Percentiles rank a stretch among this genome's conserved stretches.
These are phyloP conservation scores for Cordia subcordata DNA, from an alignment of 257 asterid genomes.

Conservation along the genomic window DNA sequence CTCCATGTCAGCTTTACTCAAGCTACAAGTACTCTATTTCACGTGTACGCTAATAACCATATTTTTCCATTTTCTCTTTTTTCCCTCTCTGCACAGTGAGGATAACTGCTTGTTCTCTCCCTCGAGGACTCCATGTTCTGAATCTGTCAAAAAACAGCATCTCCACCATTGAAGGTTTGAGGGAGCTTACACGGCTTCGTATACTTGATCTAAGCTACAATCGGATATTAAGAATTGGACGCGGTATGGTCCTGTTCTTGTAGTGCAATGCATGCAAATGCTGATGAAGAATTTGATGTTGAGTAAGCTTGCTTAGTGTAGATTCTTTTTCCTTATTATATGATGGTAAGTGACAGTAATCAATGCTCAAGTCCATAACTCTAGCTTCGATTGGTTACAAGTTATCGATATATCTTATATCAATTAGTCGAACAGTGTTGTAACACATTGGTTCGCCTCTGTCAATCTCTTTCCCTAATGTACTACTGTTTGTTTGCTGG, in stretches of 20 bases:
- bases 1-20: not conserved
- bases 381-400: too few relatives aligned
- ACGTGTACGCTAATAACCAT: slow-evolving; percentile 14
- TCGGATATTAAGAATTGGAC: slow-evolving; percentile 80
- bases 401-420: too few relatives aligned
- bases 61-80: slow-evolving; percentile 6
- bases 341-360: too few relatives aligned
- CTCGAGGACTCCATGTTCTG: slow-evolving; percentile 87
- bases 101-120: slow-evolving; percentile 90
- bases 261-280: not conserved
- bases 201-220: slow-evolving; percentile 95
- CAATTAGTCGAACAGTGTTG: too few relatives aligned
- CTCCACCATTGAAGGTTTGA: slow-evolving; percentile 80
- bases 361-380: too few relatives aligned
- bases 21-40: not conserved
- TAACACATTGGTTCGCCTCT: too few relatives aligned
- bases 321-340: too few relatives aligned
- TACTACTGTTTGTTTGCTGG: too few relatives aligned
- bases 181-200: slow-evolving; percentile 91
- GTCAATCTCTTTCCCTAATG: too few relatives aligned
- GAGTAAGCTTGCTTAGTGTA: not conserved
- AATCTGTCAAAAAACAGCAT: slow-evolving; percentile 84
- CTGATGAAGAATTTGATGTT: slow-evolving; percentile 3
- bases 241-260: slow-evolving; percentile 50
- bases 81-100: slow-evolving; percentile 39